These are phyloP conservation scores for Nemophila menziesii DNA, from an alignment of 257 asterid species.

Conservation along the genomic window DNA sequence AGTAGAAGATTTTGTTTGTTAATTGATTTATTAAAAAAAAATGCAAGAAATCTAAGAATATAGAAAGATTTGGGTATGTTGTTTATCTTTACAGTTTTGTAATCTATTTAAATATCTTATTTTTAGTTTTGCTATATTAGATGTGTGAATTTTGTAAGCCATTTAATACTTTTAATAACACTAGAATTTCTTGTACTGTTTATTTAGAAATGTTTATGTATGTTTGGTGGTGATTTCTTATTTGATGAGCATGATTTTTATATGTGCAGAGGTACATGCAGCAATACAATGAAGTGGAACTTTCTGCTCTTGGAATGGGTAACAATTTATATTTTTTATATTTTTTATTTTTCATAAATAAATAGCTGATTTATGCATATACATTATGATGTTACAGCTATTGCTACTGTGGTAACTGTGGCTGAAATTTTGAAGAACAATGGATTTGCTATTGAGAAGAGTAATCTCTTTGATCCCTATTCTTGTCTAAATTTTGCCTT, in stretches of 20 bases:
- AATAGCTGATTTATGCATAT: not conserved
- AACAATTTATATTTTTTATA: slow-evolving; percentile 7
- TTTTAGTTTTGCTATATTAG: not conserved
- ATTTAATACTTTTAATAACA: no score
- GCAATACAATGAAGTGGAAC: slow-evolving; percentile 55
- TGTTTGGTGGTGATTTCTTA: not conserved
- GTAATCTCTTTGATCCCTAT: slow-evolving; percentile 20
- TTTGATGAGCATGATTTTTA: not conserved
- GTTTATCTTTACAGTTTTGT: not conserved
- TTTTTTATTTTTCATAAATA: not conserved
- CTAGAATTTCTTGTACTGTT: not conserved
- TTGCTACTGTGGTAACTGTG: slow-evolving; percentile 59
- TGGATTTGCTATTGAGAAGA: slow-evolving; percentile 60
- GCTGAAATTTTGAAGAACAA: slow-evolving; percentile 70
- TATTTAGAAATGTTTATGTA: not conserved
- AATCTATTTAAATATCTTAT: not conserved
- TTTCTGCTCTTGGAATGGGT: slow-evolving; percentile 86
- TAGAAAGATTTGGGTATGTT: no score
- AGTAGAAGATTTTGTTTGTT: no score
- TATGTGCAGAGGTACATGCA: slow-evolving; percentile 61
- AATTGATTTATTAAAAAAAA: no score
- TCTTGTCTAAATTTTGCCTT: not conserved
- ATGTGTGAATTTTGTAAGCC: not conserved
- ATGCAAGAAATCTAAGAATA: no score
- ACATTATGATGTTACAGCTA: slow-evolving; percentile 32